A percentile compares a stretch with the other conserved stretches of the same genome.
phyloP scores from a whole-genome alignment of 768 basidiomycete species.

The Kwoniella newhampshirensis region DNA sequence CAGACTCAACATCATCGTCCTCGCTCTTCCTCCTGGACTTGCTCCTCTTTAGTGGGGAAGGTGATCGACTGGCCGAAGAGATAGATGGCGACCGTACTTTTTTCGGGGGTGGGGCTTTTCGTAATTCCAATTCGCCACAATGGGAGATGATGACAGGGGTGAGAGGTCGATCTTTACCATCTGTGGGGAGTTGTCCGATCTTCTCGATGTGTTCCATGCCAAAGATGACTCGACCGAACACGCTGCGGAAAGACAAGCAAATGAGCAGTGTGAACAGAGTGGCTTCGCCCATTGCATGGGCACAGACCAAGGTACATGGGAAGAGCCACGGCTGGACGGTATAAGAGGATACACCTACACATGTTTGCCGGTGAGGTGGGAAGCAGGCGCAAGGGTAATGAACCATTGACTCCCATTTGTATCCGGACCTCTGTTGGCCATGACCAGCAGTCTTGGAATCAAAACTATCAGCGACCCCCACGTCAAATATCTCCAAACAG shows the following conservation, averaged over 20 bases:
- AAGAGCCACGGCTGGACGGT: not conserved
- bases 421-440: constrained; percentile 74
- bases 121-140: constrained; percentile 80
- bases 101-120: constrained; percentile 53
- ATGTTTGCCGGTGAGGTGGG: constrained; percentile 54
- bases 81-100: constrained; percentile 15
- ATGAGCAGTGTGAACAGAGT: not conserved
- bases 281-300: too few species aligned
- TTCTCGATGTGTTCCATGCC: constrained; percentile 59
- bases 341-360: constrained; percentile 35
- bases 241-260: constrained; percentile 25
- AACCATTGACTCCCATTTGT: constrained; percentile 89
- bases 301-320: too few species aligned
- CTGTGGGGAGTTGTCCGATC: constrained; percentile 66
- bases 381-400: constrained; percentile 71
- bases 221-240: constrained; percentile 50
- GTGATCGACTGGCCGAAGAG: constrained; percentile 17
- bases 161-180: constrained; percentile 71
- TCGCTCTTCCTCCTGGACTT: constrained; percentile 10
- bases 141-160: constrained; percentile 68
- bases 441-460: constrained; percentile 68
- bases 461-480: constrained; percentile 2
- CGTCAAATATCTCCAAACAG: not conserved
- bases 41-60: constrained; percentile 20
- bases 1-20: constrained; percentile 8